Percentiles rank a stretch among this genome's conserved stretches.
Conservation (phyloP, 345 rosid genomes). For the Cardiospermum halicacabum region DNA sequence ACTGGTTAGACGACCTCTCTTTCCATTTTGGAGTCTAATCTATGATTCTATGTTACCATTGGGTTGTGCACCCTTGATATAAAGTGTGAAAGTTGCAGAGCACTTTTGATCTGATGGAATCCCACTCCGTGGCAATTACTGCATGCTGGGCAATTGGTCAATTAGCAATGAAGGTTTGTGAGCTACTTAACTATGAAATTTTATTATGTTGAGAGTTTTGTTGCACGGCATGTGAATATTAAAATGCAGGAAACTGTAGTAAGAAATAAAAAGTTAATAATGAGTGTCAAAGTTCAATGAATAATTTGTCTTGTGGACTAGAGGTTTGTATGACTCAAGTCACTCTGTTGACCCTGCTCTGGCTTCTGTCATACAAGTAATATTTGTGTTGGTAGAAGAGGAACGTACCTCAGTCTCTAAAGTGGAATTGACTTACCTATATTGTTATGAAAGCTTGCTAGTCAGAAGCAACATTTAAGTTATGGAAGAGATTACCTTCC, state of each 20-base stretch:
- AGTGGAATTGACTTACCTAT: not conserved
- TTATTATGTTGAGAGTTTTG: not conserved
- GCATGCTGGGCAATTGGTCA: conserved; percentile 99
- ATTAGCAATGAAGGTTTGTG: conserved; percentile 77
- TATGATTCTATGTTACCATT: conserved; percentile 11
- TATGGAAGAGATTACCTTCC: not conserved
- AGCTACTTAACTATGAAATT: not conserved
- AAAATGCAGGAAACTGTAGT: not conserved
- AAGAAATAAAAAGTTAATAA: not conserved
- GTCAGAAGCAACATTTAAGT: not conserved
- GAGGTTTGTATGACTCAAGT: not conserved
- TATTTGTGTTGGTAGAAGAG: not conserved
- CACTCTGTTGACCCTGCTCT: conserved; percentile 1
- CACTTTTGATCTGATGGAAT: conserved; percentile 56
- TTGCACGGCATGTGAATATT: not conserved
- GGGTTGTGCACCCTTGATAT: conserved; percentile 1
- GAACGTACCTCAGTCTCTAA: not conserved
- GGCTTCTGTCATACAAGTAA: not conserved
- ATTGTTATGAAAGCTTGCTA: not conserved
- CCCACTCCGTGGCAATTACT: conserved; percentile 85
- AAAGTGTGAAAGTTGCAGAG: conserved; percentile 39
- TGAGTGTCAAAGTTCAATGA: not conserved
- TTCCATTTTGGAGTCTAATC: not conserved
- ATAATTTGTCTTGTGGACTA: not conserved
- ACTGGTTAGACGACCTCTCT: conserved; percentile 50